These are phyloP conservation scores for Diaporthe amygdali DNA, from an alignment of 2,329 filamentous ascomycete genomes.

Conservation along the genomic window DNA sequence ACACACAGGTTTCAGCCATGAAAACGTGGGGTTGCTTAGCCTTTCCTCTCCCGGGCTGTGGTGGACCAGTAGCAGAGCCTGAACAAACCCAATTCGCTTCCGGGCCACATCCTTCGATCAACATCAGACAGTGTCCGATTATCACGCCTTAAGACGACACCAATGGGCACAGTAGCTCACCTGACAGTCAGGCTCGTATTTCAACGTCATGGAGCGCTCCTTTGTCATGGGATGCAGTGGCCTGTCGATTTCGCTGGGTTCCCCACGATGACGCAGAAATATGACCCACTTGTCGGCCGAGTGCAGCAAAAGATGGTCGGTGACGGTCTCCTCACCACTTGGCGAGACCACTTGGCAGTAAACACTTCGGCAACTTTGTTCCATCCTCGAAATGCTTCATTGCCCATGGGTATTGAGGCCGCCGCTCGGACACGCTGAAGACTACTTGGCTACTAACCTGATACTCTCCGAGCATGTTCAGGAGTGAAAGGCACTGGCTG, in stretches of 20 bases:
- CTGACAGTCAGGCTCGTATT: background rate
- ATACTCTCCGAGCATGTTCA: background rate
- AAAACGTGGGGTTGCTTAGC: slow-evolving; percentile 12
- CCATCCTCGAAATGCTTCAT: background rate
- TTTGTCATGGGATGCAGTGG: background rate
- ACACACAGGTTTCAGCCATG: background rate
- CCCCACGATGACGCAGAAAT: background rate
- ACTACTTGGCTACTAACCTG: background rate
- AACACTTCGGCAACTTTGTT: background rate
- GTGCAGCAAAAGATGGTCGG: slow-evolving; percentile 3
- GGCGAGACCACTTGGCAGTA: background rate
- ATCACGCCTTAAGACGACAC: background rate
- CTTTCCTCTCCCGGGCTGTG: background rate
- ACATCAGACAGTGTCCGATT: background rate
- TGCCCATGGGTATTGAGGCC: background rate
- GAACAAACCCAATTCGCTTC: slow-evolving; percentile 9
- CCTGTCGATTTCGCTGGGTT: background rate
- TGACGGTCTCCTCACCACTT: slow-evolving; percentile 4
- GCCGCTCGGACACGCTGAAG: background rate
- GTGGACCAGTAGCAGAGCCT: background rate
- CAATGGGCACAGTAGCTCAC: background rate
- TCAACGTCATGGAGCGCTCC: background rate
- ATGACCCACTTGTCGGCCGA: slow-evolving; percentile 11
- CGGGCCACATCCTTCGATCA: background rate
- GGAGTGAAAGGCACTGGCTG: background rate